Base-by-base conservation (phyloP, 192 early-diverging fungal species). In the Coemansia sp. region DNA sequence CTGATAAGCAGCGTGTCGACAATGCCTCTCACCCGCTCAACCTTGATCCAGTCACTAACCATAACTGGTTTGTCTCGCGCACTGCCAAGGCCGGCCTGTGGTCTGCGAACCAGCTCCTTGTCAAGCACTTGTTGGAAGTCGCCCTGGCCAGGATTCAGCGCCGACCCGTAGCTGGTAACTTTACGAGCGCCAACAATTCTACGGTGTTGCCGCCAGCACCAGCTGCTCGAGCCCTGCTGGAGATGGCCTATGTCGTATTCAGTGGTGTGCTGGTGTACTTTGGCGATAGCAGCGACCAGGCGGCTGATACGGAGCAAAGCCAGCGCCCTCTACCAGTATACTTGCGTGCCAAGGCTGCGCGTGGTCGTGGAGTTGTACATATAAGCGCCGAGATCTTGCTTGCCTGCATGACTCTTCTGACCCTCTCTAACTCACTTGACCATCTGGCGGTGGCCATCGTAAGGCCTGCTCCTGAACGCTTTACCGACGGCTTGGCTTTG, bases 61-160 rank as follows among this genome's bases (percentile, higher is more conserved):
- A 55, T 39, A 15, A 12, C 7, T 53, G 69, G 69, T 70, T 65
- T 44, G 58, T 46, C 11, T 55, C 63, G 7, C 63, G n/a, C 18
- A 39, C 41, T 2, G 49, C n/a, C 3, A 34, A 31, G 18, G 62
- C 65, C 33, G 34, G 55, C 10, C 49, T 57, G 46, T 82, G 71
- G 80, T 53, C 72, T 2, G 65, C 53, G 34, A 77, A 69, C 63
- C 52, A 68, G 27, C 3, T 34, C 55, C 47, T 82, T 62, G 64
- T 82, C 43, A 62, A 60, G 52, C 70, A 82, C 40, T 15, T 82
- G 53, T 50, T 77, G 12, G 75, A 82, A 16, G 39, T 69, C 16
- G 66, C 72, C 1, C 53, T 82, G 39, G 65, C 69, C n/a, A 39
- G 75, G 3, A 50, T 71, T 5, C 44, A 60, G 33, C 49, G 66